Evolutionary conservation across 2,329 filamentous ascomycete species (phyloP).

Genomic region (Bimuria novae-zelandiae): DNA sequence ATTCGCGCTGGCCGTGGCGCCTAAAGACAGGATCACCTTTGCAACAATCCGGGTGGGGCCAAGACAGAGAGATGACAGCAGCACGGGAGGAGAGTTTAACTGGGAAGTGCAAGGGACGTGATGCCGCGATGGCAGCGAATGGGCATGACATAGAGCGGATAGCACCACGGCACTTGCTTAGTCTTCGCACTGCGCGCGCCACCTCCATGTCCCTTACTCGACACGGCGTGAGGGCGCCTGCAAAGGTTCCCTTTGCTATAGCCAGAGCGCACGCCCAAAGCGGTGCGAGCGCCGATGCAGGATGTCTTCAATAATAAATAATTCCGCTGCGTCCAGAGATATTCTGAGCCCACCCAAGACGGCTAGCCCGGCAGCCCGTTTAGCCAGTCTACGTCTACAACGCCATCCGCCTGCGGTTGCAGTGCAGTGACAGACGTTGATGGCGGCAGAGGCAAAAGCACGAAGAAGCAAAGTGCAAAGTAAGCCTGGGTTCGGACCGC

Average conservation of each 20-base stretch:
- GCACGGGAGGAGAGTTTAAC: constrained; percentile 27
- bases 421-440: constrained; percentile 22
- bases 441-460: constrained; percentile 20
- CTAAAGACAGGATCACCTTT: constrained; percentile 39
- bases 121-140: constrained; percentile 20
- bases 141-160: constrained; percentile 15
- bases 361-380: constrained; percentile 30
- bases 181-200: too few relatives aligned
- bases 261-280: constrained; percentile 35
- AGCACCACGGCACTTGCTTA: neutral
- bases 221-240: constrained; percentile 27
- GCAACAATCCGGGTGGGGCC: constrained; percentile 24
- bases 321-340: constrained; percentile 22
- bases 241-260: constrained; percentile 28
- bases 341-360: constrained; percentile 16
- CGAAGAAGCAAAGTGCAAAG: neutral
- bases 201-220: constrained; percentile 25
- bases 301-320: constrained; percentile 33
- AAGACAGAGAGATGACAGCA: constrained; percentile 10
- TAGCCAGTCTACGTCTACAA: constrained; percentile 29
- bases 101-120: constrained; percentile 15
- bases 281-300: constrained; percentile 39
- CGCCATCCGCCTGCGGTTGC: too few relatives aligned
- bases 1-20: constrained; percentile 16
- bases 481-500: constrained; percentile 30